Base-by-base conservation (phyloP, 345 rosid genomes). In the Rhodamnia argentea region DNA sequence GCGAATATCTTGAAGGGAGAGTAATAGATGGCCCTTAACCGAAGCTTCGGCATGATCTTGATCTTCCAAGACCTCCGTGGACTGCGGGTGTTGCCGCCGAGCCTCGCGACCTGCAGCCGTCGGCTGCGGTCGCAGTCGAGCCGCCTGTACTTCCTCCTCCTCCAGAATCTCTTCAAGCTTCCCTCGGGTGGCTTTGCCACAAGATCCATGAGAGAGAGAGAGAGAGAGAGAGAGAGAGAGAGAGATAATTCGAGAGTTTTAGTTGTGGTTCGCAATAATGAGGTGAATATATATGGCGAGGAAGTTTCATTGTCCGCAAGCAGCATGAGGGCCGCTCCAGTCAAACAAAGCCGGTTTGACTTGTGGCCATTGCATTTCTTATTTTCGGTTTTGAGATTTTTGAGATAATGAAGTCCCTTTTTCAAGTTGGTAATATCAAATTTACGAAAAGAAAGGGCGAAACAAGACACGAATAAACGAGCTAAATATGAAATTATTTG, bases 31-130 rank as follows among this genome's bases (percentile, higher is more conserved):
- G 44, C 47, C 56, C 70, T 58, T 50, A 82, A 8, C 1, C 78
- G 84, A 60, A 85, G 84, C 86, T 81, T 87, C 37, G 82, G 88
- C 27, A 51, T 15, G 16, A 55, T 47, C 78, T 55, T 87, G 78
- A 87, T 52, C 82, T 75, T 84, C 88, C 86, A 78, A 20, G 37
- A 87, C 86, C 88, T 81, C 58, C 84, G 47, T 9, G 76, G 29
- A 16, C 52, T 12, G 13, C 51, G 2, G 2, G 55, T 3, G 56
- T 82, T 82, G 16, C 84, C 44, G 9, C 88, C 85, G n/a, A 62
- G 58, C 82, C 82, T 86, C 32, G 56, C 56, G 42, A 86, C 88
- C 52, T 83, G 82, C 26, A 74, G 62, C 23, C n/a, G 83, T 29
- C n/a, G 40, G 18, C 64, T 26, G 29, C 70, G 40, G 88, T 16